Evolutionary conservation across 192 early-diverging fungal species (phyloP).

Genomic region (Coemansia guatemalensis): DNA sequence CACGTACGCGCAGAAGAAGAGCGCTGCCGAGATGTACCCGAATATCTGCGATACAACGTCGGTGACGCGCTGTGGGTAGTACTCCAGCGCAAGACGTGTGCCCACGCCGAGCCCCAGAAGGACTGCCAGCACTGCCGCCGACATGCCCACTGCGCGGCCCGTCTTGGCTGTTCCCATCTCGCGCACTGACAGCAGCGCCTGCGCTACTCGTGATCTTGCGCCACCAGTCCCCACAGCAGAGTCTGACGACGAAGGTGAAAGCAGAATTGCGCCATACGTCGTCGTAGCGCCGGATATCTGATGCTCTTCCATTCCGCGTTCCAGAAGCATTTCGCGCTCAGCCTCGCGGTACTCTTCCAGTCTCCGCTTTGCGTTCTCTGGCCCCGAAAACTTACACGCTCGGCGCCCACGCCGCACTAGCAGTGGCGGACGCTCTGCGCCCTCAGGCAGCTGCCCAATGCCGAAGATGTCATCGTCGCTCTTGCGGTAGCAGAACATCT

Average conservation of each 20-base stretch:
- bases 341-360: conserved; percentile 44
- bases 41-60: conserved; percentile 62
- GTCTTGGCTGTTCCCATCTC: conserved; percentile 20
- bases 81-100: conserved; percentile 28
- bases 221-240: not conserved
- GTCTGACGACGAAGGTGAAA: not conserved
- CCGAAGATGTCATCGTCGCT: conserved; percentile 45
- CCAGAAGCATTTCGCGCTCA: conserved; percentile 40
- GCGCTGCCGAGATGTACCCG: conserved; percentile 70
- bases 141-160: conserved; percentile 24
- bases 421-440: conserved; percentile 46
- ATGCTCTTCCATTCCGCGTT: conserved; percentile 23
- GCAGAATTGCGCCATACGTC: conserved; percentile 17
- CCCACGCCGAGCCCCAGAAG: conserved; percentile 21
- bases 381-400: conserved; percentile 32
- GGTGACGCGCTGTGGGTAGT: conserved; percentile 40
- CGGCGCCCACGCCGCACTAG: conserved; percentile 41
- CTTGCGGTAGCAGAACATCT: conserved; percentile 65
- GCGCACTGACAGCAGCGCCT: conserved; percentile 12
- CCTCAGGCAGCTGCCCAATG: conserved; percentile 35
- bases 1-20: conserved; percentile 72
- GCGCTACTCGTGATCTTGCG: not conserved
- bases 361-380: conserved; percentile 17
- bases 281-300: not conserved
- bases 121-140: conserved; percentile 18